A percentile compares a stretch with the other conserved stretches of the same genome.
These are phyloP conservation scores for Clarireedia paspali DNA, from an alignment of 2,329 filamentous ascomycete species.

Conservation along the genomic window DNA sequence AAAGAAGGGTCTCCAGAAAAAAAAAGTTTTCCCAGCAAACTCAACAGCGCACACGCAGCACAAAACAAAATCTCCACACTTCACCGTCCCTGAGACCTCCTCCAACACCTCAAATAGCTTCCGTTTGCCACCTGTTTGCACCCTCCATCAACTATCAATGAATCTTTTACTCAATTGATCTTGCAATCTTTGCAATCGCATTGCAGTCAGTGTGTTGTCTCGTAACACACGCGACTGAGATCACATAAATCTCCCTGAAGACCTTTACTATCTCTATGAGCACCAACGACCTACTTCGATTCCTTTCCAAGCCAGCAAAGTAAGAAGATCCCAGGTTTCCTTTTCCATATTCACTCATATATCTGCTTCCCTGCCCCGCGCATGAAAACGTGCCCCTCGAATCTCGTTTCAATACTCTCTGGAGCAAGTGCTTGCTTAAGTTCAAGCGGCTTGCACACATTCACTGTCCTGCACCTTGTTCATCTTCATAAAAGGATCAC, in stretches of 20 bases:
- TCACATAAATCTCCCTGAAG: background rate
- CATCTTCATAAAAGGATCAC: background rate
- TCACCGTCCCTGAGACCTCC: background rate
- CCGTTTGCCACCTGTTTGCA: background rate
- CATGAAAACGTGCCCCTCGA: too few relatives aligned
- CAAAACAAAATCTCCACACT: conserved; percentile 4
- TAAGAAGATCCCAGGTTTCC: conserved; percentile 38
- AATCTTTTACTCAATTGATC: conserved; percentile 1
- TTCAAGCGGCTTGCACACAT: background rate
- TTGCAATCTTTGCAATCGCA: conserved; percentile 9
- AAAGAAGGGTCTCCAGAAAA: background rate
- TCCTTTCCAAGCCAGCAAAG: conserved; percentile 93
- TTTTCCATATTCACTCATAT: background rate
- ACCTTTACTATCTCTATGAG: conserved; percentile 61
- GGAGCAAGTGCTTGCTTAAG: background rate
- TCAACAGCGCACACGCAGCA: background rate
- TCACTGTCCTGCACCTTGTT: background rate
- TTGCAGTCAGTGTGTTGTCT: conserved; percentile 1
- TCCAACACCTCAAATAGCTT: background rate
- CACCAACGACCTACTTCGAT: conserved; percentile 82
- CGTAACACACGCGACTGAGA: background rate
- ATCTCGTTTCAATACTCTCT: too few relatives aligned
- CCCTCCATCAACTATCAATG: conserved; percentile 1
- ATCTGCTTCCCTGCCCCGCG: background rate
- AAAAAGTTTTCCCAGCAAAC: conserved; percentile 8